Evolutionary conservation across 306 rosid genomes (phyloP), one percentile per base, ranked within the genome.

Genomic region (Quercus glauca): DNA sequence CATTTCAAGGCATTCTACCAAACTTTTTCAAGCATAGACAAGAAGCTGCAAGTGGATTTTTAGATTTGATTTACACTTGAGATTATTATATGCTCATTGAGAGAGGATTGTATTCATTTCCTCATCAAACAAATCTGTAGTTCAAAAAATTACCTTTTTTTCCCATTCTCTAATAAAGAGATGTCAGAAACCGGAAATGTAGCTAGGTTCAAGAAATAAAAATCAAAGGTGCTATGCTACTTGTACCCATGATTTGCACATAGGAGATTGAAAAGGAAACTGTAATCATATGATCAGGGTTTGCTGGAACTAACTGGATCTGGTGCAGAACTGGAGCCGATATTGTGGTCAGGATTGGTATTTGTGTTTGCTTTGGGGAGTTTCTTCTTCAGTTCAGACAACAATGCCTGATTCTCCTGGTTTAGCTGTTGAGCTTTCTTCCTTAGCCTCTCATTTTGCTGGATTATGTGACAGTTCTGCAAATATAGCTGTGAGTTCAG

Each of bases 1-100:
- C 89, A 93, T 89, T 95, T 95, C 85, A 93, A 93, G 85, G 96
- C 96, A 52, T 95, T 93, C 84, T 95, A 90, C 84, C 82, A 82
- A 84, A 80, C 90, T 55, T 93, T 95, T 83, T 93, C 97, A 14
- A 85, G 82, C 85, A 82, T 93, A 81, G 99, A 95, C 91, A 80
- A 75, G 83, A 85, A 84, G 90, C 87, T 95, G 53, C 82, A 78
- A 23, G 78, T 93, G 72, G 99, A 95, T 90, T 81, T 14, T 79
- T 92, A 76, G 89, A 81, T 55, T 57, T 7, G 20, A 52, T 26
- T 28, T 75, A 69, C 79, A 43, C 57, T 53, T 29, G 69, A 55
- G 51, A 26, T 25, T 23, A 41, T 56, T 17, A 51, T 37, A 71
- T 26, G 37, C 6, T 6, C 1, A 55, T 2, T 12, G 11, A 57